Evolutionary conservation across 78 protist genomes (phyloP), one percentile per base, ranked within the genome.

Genomic region (Fonticula alba): DNA sequence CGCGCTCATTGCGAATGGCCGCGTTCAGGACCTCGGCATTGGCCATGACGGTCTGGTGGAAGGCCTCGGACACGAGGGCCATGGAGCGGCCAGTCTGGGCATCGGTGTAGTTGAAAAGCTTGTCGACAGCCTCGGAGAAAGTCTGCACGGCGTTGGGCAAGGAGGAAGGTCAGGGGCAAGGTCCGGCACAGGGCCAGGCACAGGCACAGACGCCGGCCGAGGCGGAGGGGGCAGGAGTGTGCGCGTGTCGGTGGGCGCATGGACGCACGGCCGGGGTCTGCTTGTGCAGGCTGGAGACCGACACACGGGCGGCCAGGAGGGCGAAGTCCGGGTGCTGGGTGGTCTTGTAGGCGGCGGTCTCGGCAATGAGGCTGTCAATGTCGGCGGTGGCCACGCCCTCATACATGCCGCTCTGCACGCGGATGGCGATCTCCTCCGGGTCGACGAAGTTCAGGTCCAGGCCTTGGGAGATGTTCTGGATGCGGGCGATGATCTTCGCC

Each of bases 271-370:
- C 9, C 20, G 26, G 36, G 0, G 97, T 92, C 57, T 53, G 71
- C 80, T 89, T 89, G 79, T 94, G 99, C 37, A 94, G 79, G 64
- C 84, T 80, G 26, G 87, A 62, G 26, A 91, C 84, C 27, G 88
- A 71, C 1, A 94, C 80, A 41, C 98, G 85, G 26, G 97, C 98
- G 15, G 96, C 98, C 17, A 94, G 87, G 0, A 73, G 62, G 35
- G 84, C 86, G 79, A 84, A 94, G 73, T 89, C 97, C 33, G 97
- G 97, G 67, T 94, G 99, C 47, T 66, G 38, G 22, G 88, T 69
- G 20, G 88, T 68, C 74, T 81, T 58, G 73, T 77, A 82, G 14
- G 95, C 96, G n/a, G 86, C 83, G 13, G 96, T 85, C 77, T 94
- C 92, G 11, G 96, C 91, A 4, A 93, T 90, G 11, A 94, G 81